Evolutionary conservation across 2,329 filamentous ascomycete species (phyloP).

Genomic region (Alternaria postmessia): DNA sequence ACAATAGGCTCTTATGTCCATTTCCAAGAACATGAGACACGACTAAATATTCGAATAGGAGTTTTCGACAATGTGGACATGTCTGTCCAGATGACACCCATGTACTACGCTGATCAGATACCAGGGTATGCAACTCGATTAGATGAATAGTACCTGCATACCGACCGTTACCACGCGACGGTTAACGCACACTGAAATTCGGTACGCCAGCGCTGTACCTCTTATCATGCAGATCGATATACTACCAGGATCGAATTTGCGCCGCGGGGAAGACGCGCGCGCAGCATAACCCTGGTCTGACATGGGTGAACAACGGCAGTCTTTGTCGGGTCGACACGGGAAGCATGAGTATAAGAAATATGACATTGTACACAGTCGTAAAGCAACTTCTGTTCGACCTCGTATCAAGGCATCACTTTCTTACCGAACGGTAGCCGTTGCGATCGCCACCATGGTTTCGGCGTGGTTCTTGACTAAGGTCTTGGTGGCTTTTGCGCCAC

Average conservation of each 20-base stretch:
- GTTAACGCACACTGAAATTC: not conserved
- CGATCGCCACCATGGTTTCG: conserved; percentile 31
- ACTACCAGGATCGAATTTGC: conserved; percentile 15
- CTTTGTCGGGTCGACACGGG: conserved; percentile 9
- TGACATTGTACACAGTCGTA: not conserved
- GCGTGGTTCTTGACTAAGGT: conserved; percentile 25
- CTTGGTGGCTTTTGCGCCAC: conserved; percentile 31
- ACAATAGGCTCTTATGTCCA: not conserved
- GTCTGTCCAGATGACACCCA: not conserved
- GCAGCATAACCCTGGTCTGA: conserved; percentile 15
- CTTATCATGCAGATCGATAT: conserved; percentile 30
- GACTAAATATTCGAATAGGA: not conserved
- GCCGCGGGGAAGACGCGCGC: conserved; percentile 15
- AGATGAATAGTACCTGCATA: conserved; percentile 7
- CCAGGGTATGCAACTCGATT: not conserved
- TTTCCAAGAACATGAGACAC: not conserved
- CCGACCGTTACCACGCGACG: not conserved
- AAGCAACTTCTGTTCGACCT: not conserved
- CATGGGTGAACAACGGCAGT: conserved; percentile 22
- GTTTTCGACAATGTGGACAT: not conserved
- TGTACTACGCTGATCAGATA: not conserved
- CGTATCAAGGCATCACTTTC: not conserved
- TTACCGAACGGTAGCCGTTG: not conserved
- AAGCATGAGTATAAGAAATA: conserved; percentile 21
- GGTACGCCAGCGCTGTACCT: not conserved